phyloP scores from a whole-genome alignment of 352 stramenopile species.

The Globisporangium cystogenes region DNA sequence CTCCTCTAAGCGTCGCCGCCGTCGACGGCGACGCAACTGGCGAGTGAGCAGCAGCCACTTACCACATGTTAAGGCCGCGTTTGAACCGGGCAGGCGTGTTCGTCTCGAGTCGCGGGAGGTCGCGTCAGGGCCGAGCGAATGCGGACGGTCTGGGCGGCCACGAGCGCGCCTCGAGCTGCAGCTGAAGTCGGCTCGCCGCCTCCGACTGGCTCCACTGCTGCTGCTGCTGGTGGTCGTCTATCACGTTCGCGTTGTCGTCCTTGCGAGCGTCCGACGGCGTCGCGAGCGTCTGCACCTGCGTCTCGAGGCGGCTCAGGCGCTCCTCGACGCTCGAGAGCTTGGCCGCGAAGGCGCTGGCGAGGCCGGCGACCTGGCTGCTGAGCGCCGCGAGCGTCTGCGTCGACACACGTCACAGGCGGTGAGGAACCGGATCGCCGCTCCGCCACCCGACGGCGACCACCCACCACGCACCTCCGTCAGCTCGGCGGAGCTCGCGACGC shows the following conservation, averaged over 20 bases:
- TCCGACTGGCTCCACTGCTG: slow-evolving; percentile 4
- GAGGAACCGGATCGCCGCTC: too few species aligned
- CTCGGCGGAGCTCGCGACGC: background rate
- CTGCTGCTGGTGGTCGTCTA: slow-evolving; percentile 11
- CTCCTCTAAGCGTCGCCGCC: background rate
- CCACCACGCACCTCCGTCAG: slow-evolving; percentile 2
- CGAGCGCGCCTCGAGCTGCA: slow-evolving; percentile 24
- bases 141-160: slow-evolving; percentile 36
- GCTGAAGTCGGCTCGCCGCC: slow-evolving; percentile 8
- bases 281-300: slow-evolving; percentile 20
- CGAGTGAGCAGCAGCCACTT: too few species aligned
- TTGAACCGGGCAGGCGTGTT: too few species aligned
- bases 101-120: background rate
- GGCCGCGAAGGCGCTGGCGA: slow-evolving; percentile 24
- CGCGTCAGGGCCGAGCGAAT: slow-evolving; percentile 20
- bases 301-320: slow-evolving; percentile 25
- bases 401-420: background rate
- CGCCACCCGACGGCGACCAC: too few species aligned
- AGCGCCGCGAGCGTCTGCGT: slow-evolving; percentile 16
- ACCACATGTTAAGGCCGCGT: too few species aligned
- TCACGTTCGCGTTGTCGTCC: background rate
- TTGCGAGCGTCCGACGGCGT: background rate
- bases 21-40: too few species aligned
- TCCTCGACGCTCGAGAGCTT: slow-evolving; percentile 36
- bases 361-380: slow-evolving; percentile 23